Evolutionary conservation across 108 stramenopile species (phyloP), one percentile per base, ranked within the genome.

Genomic region (Skeletonema tropicum): DNA sequence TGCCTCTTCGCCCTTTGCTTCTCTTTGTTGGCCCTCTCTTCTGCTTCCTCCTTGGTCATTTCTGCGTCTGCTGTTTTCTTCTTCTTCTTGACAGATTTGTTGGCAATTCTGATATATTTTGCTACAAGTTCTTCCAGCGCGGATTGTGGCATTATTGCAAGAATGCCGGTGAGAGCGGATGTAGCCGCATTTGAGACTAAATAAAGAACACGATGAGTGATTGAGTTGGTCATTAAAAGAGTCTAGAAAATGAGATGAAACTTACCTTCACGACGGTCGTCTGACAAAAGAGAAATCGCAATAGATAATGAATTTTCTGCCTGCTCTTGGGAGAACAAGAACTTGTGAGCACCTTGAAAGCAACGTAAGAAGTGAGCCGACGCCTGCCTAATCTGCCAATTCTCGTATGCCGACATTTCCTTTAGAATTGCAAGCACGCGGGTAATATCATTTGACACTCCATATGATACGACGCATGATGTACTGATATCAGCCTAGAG

Each of bases 351-450:
- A 21, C 91, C 92, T 69, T 94, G 91, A 57, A 94, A 96, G 67
- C 91, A 90, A 31, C 91, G 80, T 55, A 96, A 70, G 69, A 96
- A 94, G 71, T 93, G 86, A 45, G 90, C 89, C 32, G 84, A 68
- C 12, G 90, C 93, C 59, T 94, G 96, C 30, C 96, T 87, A 38
- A 96, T 88, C 80, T 96, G 96, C 96, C 96, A 96, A 32, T 60
- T 84, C 12, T 83, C 74, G 66, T 94, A 89, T 36, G 73, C 64
- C 6, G 90, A 73, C 41, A 85, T 83, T 14, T 68, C 65, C 46
- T 81, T 83, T 17, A 84, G 84, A 25, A 79, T 64, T 21, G 66
- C 63, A 17, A 95, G 77, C n/a, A 93, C 89, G 60, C 79, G 66
- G 8, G 84, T 69, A 36, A 93, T 89, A 68, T 94, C 91, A 10